Evolutionary conservation across 1,139 yeast species (phyloP).

Genomic region (Hemisphaericaspora xylanilytica): DNA sequence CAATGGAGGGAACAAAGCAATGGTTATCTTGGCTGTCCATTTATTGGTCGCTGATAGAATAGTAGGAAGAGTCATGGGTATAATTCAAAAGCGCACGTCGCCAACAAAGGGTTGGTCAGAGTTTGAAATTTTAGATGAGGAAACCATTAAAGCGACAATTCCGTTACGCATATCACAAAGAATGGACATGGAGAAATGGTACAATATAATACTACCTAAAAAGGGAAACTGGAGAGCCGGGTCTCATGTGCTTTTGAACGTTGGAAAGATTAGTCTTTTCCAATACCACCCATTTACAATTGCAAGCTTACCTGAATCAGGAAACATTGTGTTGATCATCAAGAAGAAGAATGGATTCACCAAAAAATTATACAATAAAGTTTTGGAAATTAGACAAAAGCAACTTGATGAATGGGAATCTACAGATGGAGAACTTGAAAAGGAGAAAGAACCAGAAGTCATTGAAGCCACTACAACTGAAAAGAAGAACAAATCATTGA

Average conservation of each 20-base stretch:
- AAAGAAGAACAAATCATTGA: not conserved
- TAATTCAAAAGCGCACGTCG: constrained; percentile 31
- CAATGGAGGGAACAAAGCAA: constrained; percentile 32
- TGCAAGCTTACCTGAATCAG: constrained; percentile 35
- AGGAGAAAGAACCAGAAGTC: too few relatives aligned
- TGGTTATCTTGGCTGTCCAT: constrained; percentile 44
- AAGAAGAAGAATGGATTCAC: constrained; percentile 47
- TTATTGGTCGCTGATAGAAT: constrained; percentile 45
- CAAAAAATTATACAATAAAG: constrained; percentile 25
- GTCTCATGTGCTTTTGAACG: constrained; percentile 43
- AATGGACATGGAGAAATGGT: constrained; percentile 26
- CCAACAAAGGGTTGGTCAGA: constrained; percentile 42
- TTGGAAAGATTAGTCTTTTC: constrained; percentile 33
- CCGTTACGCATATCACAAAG: constrained; percentile 25
- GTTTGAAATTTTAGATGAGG: constrained; percentile 41
- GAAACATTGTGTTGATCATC: constrained; percentile 39
- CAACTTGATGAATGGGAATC: constrained; percentile 16
- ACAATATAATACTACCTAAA: constrained; percentile 31
- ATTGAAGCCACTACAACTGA: too few relatives aligned
- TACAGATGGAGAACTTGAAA: not conserved
- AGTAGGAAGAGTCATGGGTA: constrained; percentile 26
- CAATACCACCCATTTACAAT: constrained; percentile 53
- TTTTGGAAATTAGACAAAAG: constrained; percentile 13
- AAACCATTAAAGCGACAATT: constrained; percentile 39
- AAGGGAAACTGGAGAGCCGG: constrained; percentile 49